A percentile compares a stretch with the other conserved stretches of the same genome.
These are phyloP conservation scores for Euphorbia lathyris DNA, from an alignment of 345 rosid species.

Conservation along the genomic window DNA sequence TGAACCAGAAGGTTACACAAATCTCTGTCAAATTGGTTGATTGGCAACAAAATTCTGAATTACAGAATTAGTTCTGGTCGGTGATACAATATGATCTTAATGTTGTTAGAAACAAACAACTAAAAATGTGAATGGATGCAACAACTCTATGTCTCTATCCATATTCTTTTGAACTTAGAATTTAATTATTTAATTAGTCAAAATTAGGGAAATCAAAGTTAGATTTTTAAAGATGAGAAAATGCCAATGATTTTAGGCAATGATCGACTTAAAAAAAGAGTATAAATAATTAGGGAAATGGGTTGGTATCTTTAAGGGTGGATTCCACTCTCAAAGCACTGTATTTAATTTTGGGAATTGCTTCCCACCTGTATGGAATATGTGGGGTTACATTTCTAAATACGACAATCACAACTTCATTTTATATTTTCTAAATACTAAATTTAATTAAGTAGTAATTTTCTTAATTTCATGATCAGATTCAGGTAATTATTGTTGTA, in stretches of 20 bases:
- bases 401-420: not conserved
- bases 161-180: not conserved
- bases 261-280: not conserved
- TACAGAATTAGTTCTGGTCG: not conserved
- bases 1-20: too few relatives aligned
- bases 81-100: not conserved
- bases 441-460: too few relatives aligned
- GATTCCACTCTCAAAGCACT: constrained; percentile 13
- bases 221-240: not conserved
- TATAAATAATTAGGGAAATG: constrained; percentile 2
- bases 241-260: not conserved
- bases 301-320: constrained; percentile 4
- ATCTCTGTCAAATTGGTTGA: too few relatives aligned
- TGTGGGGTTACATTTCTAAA: constrained; percentile 6
- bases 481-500: not conserved
- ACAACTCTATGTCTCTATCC: not conserved
- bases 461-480: not conserved
- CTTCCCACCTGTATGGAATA: constrained; percentile 14
- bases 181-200: not conserved
- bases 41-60: not conserved
- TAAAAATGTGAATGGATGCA: not conserved
- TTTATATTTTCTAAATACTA: not conserved
- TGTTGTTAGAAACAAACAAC: not conserved
- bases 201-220: not conserved
- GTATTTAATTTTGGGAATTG: not conserved